Conservation (phyloP, 2,329 filamentous ascomycete genomes). For the Rutstroemia sp. region DNA sequence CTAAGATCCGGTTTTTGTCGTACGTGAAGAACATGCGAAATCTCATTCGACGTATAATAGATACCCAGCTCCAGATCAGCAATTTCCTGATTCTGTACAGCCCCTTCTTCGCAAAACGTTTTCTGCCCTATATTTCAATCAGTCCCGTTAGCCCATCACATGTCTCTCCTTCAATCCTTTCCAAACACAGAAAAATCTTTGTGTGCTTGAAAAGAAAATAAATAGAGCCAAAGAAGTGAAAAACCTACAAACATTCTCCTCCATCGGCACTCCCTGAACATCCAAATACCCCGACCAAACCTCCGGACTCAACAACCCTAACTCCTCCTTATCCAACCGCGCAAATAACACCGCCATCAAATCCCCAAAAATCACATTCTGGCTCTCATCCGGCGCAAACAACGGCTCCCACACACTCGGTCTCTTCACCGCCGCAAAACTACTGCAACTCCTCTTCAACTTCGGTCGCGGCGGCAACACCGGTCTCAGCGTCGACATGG, state of each 20-base stretch:
- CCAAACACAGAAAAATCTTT: neutral
- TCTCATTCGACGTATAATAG: slow-evolving; percentile 16
- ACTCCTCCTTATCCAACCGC: slow-evolving; percentile 18
- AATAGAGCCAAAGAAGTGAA: neutral
- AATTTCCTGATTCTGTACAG: slow-evolving; percentile 16
- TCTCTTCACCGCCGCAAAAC: neutral
- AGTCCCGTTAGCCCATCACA: neutral
- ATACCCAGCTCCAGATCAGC: slow-evolving; percentile 21
- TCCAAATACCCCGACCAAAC: slow-evolving; percentile 21
- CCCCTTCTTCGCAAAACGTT: slow-evolving; percentile 11
- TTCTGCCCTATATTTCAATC: slow-evolving; percentile 16
- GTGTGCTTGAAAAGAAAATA: neutral
- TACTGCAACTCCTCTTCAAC: neutral
- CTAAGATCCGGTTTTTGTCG: neutral
- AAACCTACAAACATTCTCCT: slow-evolving; percentile 20
- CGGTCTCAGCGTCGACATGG: neutral
- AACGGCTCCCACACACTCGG: slow-evolving; percentile 20
- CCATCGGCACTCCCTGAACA: slow-evolving; percentile 14
- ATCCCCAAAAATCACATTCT: slow-evolving; percentile 17
- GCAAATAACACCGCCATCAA: slow-evolving; percentile 24
- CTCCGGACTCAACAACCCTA: slow-evolving; percentile 20
- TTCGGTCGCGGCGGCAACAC: neutral
- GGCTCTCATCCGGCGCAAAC: slow-evolving; percentile 15
- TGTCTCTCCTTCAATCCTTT: neutral
- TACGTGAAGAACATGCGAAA: slow-evolving; percentile 16